phyloP scores from a whole-genome alignment of 2,329 filamentous ascomycete genomes.

The Verticillium albo-atrum region DNA sequence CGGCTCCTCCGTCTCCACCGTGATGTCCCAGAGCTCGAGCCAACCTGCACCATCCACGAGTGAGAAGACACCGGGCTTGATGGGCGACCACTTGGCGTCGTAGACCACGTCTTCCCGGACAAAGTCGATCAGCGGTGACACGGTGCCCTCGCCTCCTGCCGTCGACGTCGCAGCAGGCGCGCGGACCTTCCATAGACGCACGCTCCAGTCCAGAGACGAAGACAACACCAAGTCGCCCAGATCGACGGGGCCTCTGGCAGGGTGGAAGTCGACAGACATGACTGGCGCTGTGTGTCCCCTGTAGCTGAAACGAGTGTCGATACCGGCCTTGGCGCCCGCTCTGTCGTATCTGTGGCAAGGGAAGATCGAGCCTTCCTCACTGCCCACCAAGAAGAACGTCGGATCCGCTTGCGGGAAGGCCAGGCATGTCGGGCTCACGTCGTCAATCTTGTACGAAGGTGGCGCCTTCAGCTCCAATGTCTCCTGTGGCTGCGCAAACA shows the following conservation, averaged over 20 bases:
- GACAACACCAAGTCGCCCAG: constrained; percentile 89
- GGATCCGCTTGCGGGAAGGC: constrained; percentile 93
- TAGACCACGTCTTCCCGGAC: constrained; percentile 95
- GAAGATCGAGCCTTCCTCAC: constrained; percentile 94
- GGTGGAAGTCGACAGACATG: constrained; percentile 95
- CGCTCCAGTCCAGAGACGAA: constrained; percentile 93
- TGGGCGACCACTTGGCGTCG: constrained; percentile 90
- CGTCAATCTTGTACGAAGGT: constrained; percentile 83
- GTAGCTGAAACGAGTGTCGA: constrained; percentile 85
- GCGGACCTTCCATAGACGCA: constrained; percentile 93
- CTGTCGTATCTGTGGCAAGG: constrained; percentile 97
- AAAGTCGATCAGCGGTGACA: constrained; percentile 80
- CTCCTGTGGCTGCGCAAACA: constrained; percentile 95
- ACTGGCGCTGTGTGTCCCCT: constrained; percentile 88
- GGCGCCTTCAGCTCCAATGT: constrained; percentile 84
- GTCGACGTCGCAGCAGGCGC: constrained; percentile 71
- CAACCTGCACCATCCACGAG: constrained; percentile 90
- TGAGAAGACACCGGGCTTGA: constrained; percentile 91
- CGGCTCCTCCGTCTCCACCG: constrained; percentile 87
- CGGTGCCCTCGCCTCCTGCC: constrained; percentile 46
- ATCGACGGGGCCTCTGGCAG: constrained; percentile 85
- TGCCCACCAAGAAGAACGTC: constrained; percentile 95
- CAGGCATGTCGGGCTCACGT: constrained; percentile 90
- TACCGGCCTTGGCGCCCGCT: constrained; percentile 92
- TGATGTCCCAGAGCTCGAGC: constrained; percentile 93